phyloP scores from a whole-genome alignment of 805 yeast genomes.

The Cyberlindnera suaveolens region DNA sequence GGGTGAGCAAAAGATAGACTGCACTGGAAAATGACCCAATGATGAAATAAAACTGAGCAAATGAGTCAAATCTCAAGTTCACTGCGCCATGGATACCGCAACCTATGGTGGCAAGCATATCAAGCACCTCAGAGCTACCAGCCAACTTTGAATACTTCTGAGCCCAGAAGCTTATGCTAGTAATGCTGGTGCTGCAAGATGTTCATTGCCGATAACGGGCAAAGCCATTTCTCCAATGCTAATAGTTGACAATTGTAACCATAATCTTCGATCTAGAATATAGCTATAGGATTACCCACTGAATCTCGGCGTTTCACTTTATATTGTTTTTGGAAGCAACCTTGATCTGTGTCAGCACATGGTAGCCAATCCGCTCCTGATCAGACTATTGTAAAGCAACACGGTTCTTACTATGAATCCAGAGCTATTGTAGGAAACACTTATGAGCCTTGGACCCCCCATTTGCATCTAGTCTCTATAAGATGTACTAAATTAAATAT shows the following conservation, averaged over 20 bases:
- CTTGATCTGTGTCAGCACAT: too few species aligned
- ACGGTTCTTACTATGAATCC: too few species aligned
- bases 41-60: slow-evolving; percentile 15
- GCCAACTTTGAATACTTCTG: slow-evolving; percentile 4
- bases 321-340: too few species aligned
- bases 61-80: slow-evolving; percentile 10
- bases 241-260: background rate
- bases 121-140: slow-evolving; percentile 7
- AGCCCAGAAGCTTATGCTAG: slow-evolving; percentile 13
- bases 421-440: too few species aligned
- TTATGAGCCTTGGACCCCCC: too few species aligned
- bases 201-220: slow-evolving; percentile 11
- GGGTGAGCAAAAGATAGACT: slow-evolving; percentile 13
- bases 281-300: too few species aligned
- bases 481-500: too few species aligned
- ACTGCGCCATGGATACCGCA: slow-evolving; percentile 12
- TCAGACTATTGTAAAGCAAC: too few species aligned
- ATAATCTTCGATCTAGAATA: too few species aligned
- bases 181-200: slow-evolving; percentile 15
- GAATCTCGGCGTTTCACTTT: too few species aligned
- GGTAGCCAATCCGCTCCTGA: too few species aligned
- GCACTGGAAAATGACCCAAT: slow-evolving; percentile 11
- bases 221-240: background rate
- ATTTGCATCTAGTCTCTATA: too few species aligned
- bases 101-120: slow-evolving; percentile 9